Evolutionary conservation across 2,329 filamentous ascomycete species (phyloP).

Genomic region (Gaeumannomyces sp.): DNA sequence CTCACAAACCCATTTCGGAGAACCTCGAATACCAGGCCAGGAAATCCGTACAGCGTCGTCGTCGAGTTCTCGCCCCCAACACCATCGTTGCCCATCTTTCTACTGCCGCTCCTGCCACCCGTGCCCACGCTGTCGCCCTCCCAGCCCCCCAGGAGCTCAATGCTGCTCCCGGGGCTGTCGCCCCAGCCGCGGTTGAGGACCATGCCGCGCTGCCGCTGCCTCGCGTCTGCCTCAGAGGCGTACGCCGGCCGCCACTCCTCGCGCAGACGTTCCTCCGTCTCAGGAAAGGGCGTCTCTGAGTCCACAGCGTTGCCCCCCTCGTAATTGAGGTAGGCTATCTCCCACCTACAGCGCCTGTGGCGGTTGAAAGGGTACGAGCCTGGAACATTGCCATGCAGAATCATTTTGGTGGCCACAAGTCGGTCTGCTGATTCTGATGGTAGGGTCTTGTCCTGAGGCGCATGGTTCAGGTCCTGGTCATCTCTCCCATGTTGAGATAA

Average conservation of each 20-base stretch:
- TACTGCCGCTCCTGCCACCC: constrained; percentile 3
- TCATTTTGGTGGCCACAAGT: constrained; percentile 82
- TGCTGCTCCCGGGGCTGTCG: constrained; percentile 84
- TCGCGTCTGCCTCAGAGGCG: constrained; percentile 44
- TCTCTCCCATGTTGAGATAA: constrained; percentile 18
- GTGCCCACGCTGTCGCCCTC: constrained; percentile 55
- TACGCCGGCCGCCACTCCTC: constrained; percentile 65
- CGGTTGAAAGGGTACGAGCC: constrained; percentile 96
- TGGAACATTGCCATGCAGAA: constrained; percentile 90
- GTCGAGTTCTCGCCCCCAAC: constrained; percentile 51
- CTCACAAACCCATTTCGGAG: constrained; percentile 87
- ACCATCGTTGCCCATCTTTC: constrained; percentile 22
- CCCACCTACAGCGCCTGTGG: constrained; percentile 84
- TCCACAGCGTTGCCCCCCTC: constrained; percentile 39
- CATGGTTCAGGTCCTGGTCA: not conserved
- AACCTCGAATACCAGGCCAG: constrained; percentile 91
- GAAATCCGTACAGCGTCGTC: constrained; percentile 88
- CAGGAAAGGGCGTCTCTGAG: constrained; percentile 73
- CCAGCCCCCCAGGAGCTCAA: constrained; percentile 79
- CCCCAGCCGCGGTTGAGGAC: constrained; percentile 87
- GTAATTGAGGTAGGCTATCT: constrained; percentile 52
- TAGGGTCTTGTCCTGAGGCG: constrained; percentile 27
- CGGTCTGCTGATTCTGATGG: constrained; percentile 45
- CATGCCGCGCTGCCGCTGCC: constrained; percentile 63
- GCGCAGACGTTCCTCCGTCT: constrained; percentile 63